Conservation (phyloP, 495 filamentous ascomycete species). For the Thermothielavioides terrestris region DNA sequence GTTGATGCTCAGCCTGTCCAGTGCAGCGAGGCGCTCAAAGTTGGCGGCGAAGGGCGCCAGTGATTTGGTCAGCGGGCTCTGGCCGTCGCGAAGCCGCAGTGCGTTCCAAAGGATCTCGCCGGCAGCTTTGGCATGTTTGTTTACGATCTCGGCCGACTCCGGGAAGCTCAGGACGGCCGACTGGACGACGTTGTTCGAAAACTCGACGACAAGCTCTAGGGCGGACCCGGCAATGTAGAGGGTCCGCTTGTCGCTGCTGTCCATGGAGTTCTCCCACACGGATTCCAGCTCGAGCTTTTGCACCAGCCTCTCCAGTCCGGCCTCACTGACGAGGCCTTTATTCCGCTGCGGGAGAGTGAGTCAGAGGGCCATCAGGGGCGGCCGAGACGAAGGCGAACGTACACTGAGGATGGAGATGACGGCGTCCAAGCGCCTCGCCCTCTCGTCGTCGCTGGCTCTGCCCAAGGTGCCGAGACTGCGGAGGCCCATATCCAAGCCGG, state of each 20-base stretch:
- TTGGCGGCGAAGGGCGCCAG: constrained; percentile 70
- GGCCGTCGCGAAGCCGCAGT: constrained; percentile 35
- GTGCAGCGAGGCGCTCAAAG: constrained; percentile 63
- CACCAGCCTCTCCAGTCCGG: constrained; percentile 70
- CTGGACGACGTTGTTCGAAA: constrained; percentile 43
- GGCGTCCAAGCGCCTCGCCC: constrained; percentile 43
- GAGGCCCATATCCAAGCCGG: constrained; percentile 34
- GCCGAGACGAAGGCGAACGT: not conserved
- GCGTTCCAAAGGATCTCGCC: constrained; percentile 48
- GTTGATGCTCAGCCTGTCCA: constrained; percentile 68
- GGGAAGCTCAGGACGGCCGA: constrained; percentile 39
- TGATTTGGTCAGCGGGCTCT: constrained; percentile 49
- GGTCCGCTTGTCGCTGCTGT: constrained; percentile 38
- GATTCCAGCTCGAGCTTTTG: constrained; percentile 62
- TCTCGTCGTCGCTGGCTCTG: constrained; percentile 50
- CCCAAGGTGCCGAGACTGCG: constrained; percentile 27
- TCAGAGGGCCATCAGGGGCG: constrained; percentile 1
- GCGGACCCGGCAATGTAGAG: constrained; percentile 63
- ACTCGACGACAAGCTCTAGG: constrained; percentile 47
- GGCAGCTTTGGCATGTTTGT: constrained; percentile 40
- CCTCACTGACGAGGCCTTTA: constrained; percentile 60
- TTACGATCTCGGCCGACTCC: constrained; percentile 39
- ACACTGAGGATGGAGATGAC: constrained; percentile 38
- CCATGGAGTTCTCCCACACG: constrained; percentile 54
- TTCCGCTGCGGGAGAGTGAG: constrained; percentile 20